Base-by-base conservation (phyloP, 2,329 filamentous ascomycete species). In the Hypomyces perniciosus region DNA sequence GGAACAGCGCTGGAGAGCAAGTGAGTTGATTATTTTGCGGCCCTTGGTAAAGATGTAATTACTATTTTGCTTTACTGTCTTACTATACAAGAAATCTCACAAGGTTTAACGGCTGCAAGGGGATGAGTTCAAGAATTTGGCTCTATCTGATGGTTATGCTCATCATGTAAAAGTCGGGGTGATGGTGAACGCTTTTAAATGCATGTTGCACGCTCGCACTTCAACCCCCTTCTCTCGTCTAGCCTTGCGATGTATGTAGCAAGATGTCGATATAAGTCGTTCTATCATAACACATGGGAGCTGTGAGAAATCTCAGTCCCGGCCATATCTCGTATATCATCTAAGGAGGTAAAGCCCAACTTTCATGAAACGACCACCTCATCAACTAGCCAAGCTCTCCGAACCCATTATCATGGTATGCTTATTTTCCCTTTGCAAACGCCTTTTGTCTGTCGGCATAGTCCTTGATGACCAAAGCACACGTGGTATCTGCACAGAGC, bases 401-500 rank as follows among this genome's bases (percentile, higher is more conserved):
- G 20, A 34, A 20, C 8, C 5, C 10, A 38, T 38, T 20, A 10
- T n/a, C 27, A 28, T 42, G n/a, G 10, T 8, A 28, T 28, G 9
- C 39, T 35, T 35, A 8, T 12, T 12, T 35, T 35, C 33, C 33
- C 33, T 78, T 78, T 31, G 66, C 69, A 60, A 81, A 79, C 0
- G 78, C 73, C 73, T 83, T 83, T 65, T 84, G 80, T 59, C 72
- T 71, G 6, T 84, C 74, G 27, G 77, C 75, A 62, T 79, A 99
- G 59, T 99, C 90, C 68, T 84, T 85, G 53, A 97, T 85, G 48
- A 93, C 75, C 52, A 97, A 73, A 5, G 87, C 81, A 69, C 93
- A 99, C 55, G 77, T 80, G n/a, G 90, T 80, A 65, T 99, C 92
- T 57, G 88, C 77, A 69, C 93, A 99, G 48, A 99, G 74, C 54